A percentile compares a stretch with the other conserved stretches of the same genome.
Evolutionary conservation across 306 rosid genomes (phyloP).

Genomic region (Aeschynomene evenia): DNA sequence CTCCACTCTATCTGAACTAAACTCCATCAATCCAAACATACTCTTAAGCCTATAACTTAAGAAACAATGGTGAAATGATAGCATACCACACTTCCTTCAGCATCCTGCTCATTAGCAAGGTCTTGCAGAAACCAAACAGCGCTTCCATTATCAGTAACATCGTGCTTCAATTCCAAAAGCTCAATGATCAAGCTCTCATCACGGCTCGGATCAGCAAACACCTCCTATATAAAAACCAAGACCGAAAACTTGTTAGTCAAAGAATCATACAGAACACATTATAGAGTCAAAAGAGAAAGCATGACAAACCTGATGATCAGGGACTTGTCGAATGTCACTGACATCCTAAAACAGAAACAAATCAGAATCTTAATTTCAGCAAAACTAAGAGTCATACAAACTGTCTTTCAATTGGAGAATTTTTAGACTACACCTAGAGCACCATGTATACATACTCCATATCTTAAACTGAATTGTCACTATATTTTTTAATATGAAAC

Average conservation of each 20-base stretch:
- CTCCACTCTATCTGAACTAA: no score
- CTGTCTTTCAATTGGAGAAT: background rate
- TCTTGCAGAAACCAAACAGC: slow-evolving; percentile 93
- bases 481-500: no score
- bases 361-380: slow-evolving; percentile 4
- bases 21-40: slow-evolving; percentile 1
- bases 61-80: slow-evolving; percentile 1
- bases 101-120: slow-evolving; percentile 81
- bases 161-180: slow-evolving; percentile 66
- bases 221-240: slow-evolving; percentile 51
- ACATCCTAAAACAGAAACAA: slow-evolving; percentile 54
- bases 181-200: slow-evolving; percentile 89
- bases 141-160: slow-evolving; percentile 72
- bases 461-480: no score
- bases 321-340: slow-evolving; percentile 76
- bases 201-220: slow-evolving; percentile 65
- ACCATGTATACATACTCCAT: no score
- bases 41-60: background rate
- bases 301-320: slow-evolving; percentile 74
- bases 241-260: background rate
- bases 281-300: background rate
- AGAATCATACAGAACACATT: background rate
- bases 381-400: background rate
- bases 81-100: slow-evolving; percentile 72
- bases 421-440: no score